A percentile compares a stretch with the other conserved stretches of the same genome.
These are phyloP conservation scores for Calocybe cyanea DNA, from an alignment of 768 basidiomycete species.

Conservation along the genomic window DNA sequence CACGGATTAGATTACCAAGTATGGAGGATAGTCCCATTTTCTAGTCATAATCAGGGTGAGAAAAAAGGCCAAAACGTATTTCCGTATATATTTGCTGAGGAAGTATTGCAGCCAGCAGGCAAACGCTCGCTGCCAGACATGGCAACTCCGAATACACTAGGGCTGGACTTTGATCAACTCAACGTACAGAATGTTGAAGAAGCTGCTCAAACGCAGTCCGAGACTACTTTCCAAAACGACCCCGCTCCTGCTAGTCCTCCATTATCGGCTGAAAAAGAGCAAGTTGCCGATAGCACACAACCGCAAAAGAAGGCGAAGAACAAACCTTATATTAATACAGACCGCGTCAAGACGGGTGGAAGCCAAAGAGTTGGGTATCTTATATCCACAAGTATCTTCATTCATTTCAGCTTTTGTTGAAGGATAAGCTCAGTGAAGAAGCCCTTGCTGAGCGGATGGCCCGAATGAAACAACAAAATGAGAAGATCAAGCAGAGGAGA, in stretches of 20 bases:
- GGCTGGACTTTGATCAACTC: conserved; percentile 61
- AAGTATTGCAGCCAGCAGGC: too few species aligned
- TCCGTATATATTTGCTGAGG: too few species aligned
- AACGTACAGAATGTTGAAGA: conserved; percentile 27
- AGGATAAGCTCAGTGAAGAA: conserved; percentile 43
- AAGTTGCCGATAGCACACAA: conserved; percentile 14
- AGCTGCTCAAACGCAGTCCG: conserved; percentile 10
- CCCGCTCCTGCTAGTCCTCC: conserved; percentile 12
- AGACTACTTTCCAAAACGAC: not conserved
- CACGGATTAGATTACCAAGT: too few species aligned
- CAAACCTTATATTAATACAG: conserved; percentile 76
- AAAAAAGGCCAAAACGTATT: too few species aligned
- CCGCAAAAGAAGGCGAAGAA: conserved; percentile 45
- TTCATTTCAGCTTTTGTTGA: not conserved
- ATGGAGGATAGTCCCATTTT: too few species aligned
- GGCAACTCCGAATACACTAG: conserved; percentile 60
- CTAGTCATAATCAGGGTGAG: too few species aligned
- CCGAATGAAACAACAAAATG: conserved; percentile 59
- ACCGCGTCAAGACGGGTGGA: conserved; percentile 83
- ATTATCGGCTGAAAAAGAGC: conserved; percentile 13
- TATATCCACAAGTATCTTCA: not conserved
- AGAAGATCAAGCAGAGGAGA: conserved; percentile 61
- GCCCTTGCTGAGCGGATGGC: conserved; percentile 59
- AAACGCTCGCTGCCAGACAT: conserved; percentile 25
- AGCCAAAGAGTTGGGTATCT: conserved; percentile 53